These are phyloP conservation scores for Penicillium flavigenum DNA, from an alignment of 495 filamentous ascomycete genomes.

Conservation along the genomic window DNA sequence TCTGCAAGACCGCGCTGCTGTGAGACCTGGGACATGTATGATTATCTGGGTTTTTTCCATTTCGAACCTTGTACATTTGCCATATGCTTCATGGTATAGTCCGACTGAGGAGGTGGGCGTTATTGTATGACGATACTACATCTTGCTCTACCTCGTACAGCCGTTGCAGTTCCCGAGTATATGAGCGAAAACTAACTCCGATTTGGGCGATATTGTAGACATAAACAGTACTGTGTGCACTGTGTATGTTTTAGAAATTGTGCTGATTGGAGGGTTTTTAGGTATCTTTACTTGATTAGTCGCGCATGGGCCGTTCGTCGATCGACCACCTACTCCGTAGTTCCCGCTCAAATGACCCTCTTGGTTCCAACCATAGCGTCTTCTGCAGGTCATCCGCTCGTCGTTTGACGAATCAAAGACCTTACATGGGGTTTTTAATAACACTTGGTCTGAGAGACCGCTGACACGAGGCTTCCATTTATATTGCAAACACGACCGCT, in stretches of 20 bases:
- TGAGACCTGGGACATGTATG: slow-evolving; percentile 19
- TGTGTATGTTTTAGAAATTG: slow-evolving; percentile 19
- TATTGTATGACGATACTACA: slow-evolving; percentile 21
- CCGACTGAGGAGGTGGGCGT: slow-evolving; percentile 10
- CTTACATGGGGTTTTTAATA: not conserved
- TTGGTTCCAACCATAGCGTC: slow-evolving; percentile 3
- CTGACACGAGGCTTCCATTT: slow-evolving; percentile 21
- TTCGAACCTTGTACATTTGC: slow-evolving; percentile 15
- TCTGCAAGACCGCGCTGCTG: slow-evolving; percentile 21
- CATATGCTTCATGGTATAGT: slow-evolving; percentile 2
- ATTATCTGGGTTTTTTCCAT: slow-evolving; percentile 11
- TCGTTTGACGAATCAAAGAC: not conserved
- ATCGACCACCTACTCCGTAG: slow-evolving; percentile 21
- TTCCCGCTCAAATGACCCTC: slow-evolving; percentile 39
- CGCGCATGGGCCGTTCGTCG: slow-evolving; percentile 42
- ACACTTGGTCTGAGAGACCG: slow-evolving; percentile 1
- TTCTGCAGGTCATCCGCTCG: slow-evolving; percentile 36
- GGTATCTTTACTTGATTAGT: slow-evolving; percentile 2
- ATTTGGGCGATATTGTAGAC: not conserved
- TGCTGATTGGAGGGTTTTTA: slow-evolving; percentile 2
- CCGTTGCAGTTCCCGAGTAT: slow-evolving; percentile 13
- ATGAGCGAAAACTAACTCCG: slow-evolving; percentile 6
- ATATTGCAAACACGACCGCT: slow-evolving; percentile 24
- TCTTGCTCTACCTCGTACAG: slow-evolving; percentile 26
- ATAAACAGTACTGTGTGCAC: slow-evolving; percentile 10